Base-by-base conservation (phyloP, 805 yeast species). In the Candida berthetii region DNA sequence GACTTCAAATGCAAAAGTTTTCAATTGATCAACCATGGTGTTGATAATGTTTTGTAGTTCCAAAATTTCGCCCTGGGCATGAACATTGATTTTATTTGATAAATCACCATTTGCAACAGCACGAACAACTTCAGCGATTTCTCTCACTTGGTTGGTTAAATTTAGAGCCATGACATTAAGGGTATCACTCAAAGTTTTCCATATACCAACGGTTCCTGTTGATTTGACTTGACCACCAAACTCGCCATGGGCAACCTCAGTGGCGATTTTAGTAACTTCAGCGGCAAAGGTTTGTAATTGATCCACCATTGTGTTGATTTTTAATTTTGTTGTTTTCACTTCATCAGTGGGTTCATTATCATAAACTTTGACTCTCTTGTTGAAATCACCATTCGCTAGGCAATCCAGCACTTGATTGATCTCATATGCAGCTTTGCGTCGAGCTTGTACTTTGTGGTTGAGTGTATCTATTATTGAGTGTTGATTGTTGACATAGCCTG, bases 141-240 rank as follows among this genome's bases (percentile, higher is more conserved):
- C 95, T 64, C 96, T 65, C 46, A 87, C 95, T 61, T 86, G 96
- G 32, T 88, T 86, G 1, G 96, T 86, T 55, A 86, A 71, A 60
- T 87, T 87, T 36, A 82, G 68, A 18, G 96, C 95, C 96, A 86
- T 86, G 33, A 95, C 91, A 58, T 86, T 87, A 42, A 86, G 86
- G 53, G 86, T 86, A 60, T 86, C 96, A 2, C 95, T 82, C 35
- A 87, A 71, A 56, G 84, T 90, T 54, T 82, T 80, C 96, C 96
- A 86, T 42, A 85, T 85, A 42, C 96, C 96, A 49, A 82, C 85
- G 22, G 85, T 90, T 44, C 80, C 82, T 43, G 42, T 27, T 15
- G 77, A 80, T 45, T 79, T 74, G 1, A 95, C 95, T 60, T 86
- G 96, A 9, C 96, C 96, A 40, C 96, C 96, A 40, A 86, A 69